Evolutionary conservation across 495 filamentous ascomycete species (phyloP), one percentile per base, ranked within the genome.

Genomic region (Neurospora africana): DNA sequence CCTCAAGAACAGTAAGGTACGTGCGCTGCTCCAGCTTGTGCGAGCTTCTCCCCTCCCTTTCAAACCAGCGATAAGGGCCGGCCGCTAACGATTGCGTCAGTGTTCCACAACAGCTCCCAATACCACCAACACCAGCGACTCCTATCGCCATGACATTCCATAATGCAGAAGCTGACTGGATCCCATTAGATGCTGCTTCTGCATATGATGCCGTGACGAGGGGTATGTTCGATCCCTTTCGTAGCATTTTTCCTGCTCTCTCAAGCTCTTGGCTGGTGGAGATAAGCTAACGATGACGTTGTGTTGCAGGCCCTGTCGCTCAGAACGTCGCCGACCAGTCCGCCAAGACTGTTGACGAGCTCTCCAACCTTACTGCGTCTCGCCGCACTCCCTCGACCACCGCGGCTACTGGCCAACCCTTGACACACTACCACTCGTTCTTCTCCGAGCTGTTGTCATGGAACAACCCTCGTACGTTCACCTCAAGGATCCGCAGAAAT

Each of bases 371-470:
- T 70, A 90, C 91, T 76, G 87, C 88, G 74, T 76, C 91, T 71
- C 91, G 91, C 73, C 85, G 87, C 70, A 88, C 89, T 68, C 92
- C 93, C 53, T 81, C 87, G 40, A 84, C 89, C 72, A 87, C 87
- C 43, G 88, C 93, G 76, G 89, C 89, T 74, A 96, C 90, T 78
- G 93, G 93, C 76, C 94, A 98, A 80, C 91, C 91, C 35, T 82
- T 98, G 83, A 98, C 94, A 68, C 91, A 94, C 83, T 99, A 98
- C 82, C 95, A 98, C 83, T 97, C 93, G 40, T 88, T 98, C 84
- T 94, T 98, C 85, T 92, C 92, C 78, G 92, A 92, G 81, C 87
- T 99, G 70, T 82, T 99, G 70, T 88, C 86, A 69, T 88, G 86
- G 86, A 83, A 87, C 77, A 84, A 88, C 76, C 86, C 83, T 73